Evolutionary conservation across 352 stramenopile species (phyloP).

Genomic region (Pilasporangium apinafurcum): DNA sequence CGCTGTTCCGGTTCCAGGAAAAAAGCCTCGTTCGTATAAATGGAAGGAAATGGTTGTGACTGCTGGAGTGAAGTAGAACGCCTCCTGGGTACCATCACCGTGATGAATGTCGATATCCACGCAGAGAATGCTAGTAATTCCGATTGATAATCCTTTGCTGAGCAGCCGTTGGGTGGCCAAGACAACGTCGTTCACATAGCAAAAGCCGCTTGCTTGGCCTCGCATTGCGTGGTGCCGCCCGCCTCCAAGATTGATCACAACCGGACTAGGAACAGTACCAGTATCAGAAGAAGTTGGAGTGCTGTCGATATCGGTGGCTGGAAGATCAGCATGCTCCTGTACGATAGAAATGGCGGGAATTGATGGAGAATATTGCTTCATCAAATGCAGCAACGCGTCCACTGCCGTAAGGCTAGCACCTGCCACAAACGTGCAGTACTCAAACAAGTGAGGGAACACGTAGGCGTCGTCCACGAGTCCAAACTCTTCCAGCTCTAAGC

Average conservation of each 20-base stretch:
- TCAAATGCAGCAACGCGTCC: constrained; percentile 33
- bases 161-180: constrained; percentile 30
- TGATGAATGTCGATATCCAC: constrained; percentile 65
- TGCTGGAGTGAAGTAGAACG: constrained; percentile 42
- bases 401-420: constrained; percentile 55
- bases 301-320: no score
- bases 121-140: constrained; percentile 25
- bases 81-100: constrained; percentile 48
- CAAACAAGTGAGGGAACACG: constrained; percentile 39
- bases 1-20: constrained; percentile 28
- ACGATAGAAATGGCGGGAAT: neutral
- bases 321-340: no score
- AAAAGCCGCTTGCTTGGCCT: constrained; percentile 55
- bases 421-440: constrained; percentile 51
- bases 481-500: constrained; percentile 18
- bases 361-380: constrained; percentile 1
- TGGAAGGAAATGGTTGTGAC: constrained; percentile 57
- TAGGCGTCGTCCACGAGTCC: constrained; percentile 65
- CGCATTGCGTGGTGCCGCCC: constrained; percentile 59
- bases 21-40: constrained; percentile 35
- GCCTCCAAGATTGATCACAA: constrained; percentile 49
- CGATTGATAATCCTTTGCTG: neutral
- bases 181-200: constrained; percentile 73
- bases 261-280: no score
- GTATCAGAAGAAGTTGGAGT: no score